Evolutionary conservation across 768 basidiomycete species (phyloP), one percentile per base, ranked within the genome.

Genomic region (Tephrocybe sp.): DNA sequence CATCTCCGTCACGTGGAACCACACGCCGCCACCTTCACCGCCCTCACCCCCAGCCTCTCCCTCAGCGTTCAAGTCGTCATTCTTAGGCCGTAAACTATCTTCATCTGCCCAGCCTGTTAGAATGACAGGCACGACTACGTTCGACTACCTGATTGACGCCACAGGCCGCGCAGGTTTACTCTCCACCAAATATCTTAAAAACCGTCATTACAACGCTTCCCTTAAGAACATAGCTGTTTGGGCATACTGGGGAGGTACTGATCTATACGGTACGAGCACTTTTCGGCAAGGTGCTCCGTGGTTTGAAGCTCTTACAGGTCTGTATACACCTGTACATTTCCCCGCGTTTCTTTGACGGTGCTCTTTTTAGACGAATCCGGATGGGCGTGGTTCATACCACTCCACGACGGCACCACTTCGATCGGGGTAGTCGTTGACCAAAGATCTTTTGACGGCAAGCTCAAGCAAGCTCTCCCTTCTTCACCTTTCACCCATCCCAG

Each of bases 211-310:
- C 63, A 90, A 88, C 50, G 75, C 78, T 30, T 82, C 83, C 3
- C 62, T 91, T 47, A 84, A 81, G 61, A 91, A 91, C 59, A 74
- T 89, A 14, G 88, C 88, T 3, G 72, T 85, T 18, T 91, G 88
- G 88, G 88, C 82, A 3, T 90, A 91, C 59, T 91, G 86, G 86
- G 72, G 63, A 33, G 73, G 75, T 17, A 75, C 76, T 0, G 74
- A 68, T 14, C 71, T 69, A 30, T 90, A 85, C 60, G 80, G 78
- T 3, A 51, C 53, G 21, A 77, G 75, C 36, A 78, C 81, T 3
- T 42, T 62, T 15, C 72, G 83, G 34, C 71, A 79, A 62, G 82
- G 83, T 8, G 74, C 83, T 0, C 84, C 84, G 9, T 83, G 81
- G 79, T 85, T 86, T 56, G 88, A 90, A 64, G 84, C 87, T 4